phyloP scores from a whole-genome alignment of 2,329 filamentous ascomycete species.

The Fusarium redolens region DNA sequence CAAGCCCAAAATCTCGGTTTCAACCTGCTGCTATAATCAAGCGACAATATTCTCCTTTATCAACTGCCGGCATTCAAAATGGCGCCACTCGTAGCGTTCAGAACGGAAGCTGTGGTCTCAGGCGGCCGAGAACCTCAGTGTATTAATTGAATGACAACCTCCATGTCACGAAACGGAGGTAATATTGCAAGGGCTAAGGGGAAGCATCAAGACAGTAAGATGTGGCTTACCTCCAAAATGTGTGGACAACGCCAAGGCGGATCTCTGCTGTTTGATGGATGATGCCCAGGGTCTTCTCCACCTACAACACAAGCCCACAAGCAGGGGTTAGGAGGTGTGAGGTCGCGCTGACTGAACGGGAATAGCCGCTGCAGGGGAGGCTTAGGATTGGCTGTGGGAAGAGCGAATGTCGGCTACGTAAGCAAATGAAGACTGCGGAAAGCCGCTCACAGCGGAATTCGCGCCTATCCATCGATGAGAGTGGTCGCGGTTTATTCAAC shows the following conservation, averaged over 20 bases:
- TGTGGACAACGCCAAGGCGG: constrained; percentile 37
- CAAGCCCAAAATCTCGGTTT: neutral
- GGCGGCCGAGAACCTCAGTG: constrained; percentile 23
- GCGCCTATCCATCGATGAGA: constrained; percentile 29
- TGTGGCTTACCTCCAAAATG: constrained; percentile 29
- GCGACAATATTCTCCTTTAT: neutral
- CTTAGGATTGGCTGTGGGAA: constrained; percentile 6
- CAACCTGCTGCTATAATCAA: neutral
- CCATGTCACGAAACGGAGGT: constrained; percentile 15
- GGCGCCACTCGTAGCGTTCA: constrained; percentile 14
- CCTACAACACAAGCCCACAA: constrained; percentile 22
- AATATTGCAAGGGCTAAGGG: constrained; percentile 10
- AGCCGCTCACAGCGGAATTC: constrained; percentile 33
- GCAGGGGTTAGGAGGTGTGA: constrained; percentile 39
- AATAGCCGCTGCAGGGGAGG: constrained; percentile 21
- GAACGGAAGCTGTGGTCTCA: constrained; percentile 16
- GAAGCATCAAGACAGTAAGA: constrained; percentile 18
- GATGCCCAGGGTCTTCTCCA: constrained; percentile 37
- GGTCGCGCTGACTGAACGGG: constrained; percentile 21
- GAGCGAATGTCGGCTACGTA: constrained; percentile 8
- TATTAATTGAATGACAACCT: constrained; percentile 11
- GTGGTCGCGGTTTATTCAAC: constrained; percentile 12
- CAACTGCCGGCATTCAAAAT: constrained; percentile 35
- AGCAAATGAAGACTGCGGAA: constrained; percentile 34
- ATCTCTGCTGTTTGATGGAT: constrained; percentile 19